Evolutionary conservation across 164 flowering plant species (phyloP).

Genomic region (Aristolochia californica): DNA sequence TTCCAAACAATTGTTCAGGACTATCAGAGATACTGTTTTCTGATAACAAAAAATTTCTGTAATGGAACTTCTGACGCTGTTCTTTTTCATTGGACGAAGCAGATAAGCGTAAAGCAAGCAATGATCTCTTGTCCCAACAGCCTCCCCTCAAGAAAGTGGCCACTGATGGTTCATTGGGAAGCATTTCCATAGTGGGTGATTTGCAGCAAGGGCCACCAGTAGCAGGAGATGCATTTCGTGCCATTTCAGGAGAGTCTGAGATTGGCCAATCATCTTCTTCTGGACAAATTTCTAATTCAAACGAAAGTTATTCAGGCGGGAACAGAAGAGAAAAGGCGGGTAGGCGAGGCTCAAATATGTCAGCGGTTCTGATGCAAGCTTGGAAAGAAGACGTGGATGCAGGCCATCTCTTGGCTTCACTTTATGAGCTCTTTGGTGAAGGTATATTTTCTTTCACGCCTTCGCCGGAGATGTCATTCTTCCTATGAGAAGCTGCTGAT

Average conservation of each 20-base stretch:
- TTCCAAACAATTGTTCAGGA: neutral
- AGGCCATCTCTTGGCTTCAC: slow-evolving; percentile 42
- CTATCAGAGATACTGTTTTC: neutral
- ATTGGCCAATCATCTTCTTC: slow-evolving; percentile 27
- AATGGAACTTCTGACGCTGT: neutral
- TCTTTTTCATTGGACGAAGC: slow-evolving; percentile 7
- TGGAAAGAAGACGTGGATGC: slow-evolving; percentile 68
- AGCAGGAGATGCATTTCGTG: slow-evolving; percentile 32
- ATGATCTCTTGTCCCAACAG: slow-evolving; percentile 53
- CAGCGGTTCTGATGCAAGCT: slow-evolving; percentile 44
- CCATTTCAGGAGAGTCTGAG: slow-evolving; percentile 23
- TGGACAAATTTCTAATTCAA: slow-evolving; percentile 18
- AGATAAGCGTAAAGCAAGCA: slow-evolving; percentile 74
- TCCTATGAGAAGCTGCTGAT: slow-evolving; percentile 35
- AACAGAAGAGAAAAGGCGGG: slow-evolving; percentile 26
- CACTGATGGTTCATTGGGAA: slow-evolving; percentile 32
- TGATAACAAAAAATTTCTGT: neutral
- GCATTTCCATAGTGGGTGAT: slow-evolving; percentile 34
- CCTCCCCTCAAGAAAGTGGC: slow-evolving; percentile 59
- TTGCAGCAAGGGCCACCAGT: slow-evolving; percentile 20
- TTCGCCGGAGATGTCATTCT: slow-evolving; percentile 44
- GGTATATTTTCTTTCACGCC: slow-evolving; percentile 57
- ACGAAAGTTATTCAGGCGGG: slow-evolving; percentile 23
- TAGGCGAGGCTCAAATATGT: slow-evolving; percentile 20
- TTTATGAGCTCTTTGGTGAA: slow-evolving; percentile 64